These are phyloP conservation scores for Penicillium goetzii DNA, from an alignment of 495 filamentous ascomycete species.

Conservation along the genomic window DNA sequence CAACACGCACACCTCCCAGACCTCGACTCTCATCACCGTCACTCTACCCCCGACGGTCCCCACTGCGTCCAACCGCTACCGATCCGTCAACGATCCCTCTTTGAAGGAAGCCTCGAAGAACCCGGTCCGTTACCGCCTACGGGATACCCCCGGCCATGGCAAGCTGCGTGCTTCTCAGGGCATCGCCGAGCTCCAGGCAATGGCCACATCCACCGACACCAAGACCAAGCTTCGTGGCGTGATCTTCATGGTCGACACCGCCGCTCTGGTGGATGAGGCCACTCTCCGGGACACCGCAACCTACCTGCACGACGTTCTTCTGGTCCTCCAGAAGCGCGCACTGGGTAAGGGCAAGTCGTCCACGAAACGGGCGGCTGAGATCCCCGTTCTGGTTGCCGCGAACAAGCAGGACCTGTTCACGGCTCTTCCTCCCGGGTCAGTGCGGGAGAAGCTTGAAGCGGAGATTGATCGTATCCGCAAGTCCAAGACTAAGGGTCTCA, in stretches of 20 bases:
- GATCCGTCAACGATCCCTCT: constrained; percentile 70
- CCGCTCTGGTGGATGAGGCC: constrained; percentile 64
- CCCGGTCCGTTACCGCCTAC: constrained; percentile 73
- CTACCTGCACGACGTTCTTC: constrained; percentile 85
- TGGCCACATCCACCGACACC: constrained; percentile 50
- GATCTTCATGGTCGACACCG: constrained; percentile 86
- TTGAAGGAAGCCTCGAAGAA: constrained; percentile 68
- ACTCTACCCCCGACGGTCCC: constrained; percentile 66
- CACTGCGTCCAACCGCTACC: constrained; percentile 68
- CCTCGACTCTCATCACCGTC: constrained; percentile 70
- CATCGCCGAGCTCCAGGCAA: constrained; percentile 43
- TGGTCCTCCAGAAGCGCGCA: constrained; percentile 78
- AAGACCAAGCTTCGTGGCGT: constrained; percentile 70
- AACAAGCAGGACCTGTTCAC: constrained; percentile 98
- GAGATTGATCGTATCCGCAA: constrained; percentile 81
- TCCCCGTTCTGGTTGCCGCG: constrained; percentile 81
- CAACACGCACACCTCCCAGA: constrained; percentile 81
- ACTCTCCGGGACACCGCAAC: constrained; percentile 64
- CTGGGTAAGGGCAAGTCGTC: constrained; percentile 53
- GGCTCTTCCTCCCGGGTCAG: constrained; percentile 77
- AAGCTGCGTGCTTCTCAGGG: constrained; percentile 73
- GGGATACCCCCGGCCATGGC: constrained; percentile 93
- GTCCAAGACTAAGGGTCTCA: constrained; percentile 75
- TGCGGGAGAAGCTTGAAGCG: constrained; percentile 73
- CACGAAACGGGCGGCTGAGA: constrained; percentile 59